Base-by-base conservation (phyloP, 306 rosid species). In the Casuarina equisetifolia region DNA sequence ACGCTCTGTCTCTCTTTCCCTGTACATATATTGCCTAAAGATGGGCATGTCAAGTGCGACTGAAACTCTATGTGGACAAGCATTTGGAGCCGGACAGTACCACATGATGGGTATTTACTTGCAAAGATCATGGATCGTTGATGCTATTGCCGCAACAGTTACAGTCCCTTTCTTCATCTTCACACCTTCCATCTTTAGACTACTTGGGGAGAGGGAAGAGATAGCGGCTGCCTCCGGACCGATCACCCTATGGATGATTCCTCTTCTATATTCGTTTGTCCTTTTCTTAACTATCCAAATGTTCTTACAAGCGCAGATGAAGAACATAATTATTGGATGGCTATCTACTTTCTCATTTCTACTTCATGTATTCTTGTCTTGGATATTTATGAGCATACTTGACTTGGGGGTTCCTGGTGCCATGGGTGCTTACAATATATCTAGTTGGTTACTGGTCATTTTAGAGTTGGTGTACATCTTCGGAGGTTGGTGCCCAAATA, bases 21-120 rank as follows among this genome's bases (percentile, higher is more conserved):
- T 45, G 49, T 3, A 1, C 46, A 39, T 10, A 1, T 78, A 0
- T 20, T 50, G 0, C 32, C 35, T 69, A 9, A 61, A 79, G 92
- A 59, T 84, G 57, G 92, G 90, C 43, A 89, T 89, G 92, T 84
- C 90, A 2, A 89, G 82, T 72, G 92, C 92, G 0, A 74, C 88
- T 48, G 71, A 87, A 44, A 89, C 92, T 19, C 84, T 89, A 1
- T 89, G 90, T 68, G 92, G 92, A 43, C 89, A 89, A 79, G 92
- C 92, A 17, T 86, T 70, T 13, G 92, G 92, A 16, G 92, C 92
- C 53, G 69, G 70, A 42, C 87, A 85, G 74, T 76, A 84, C 74
- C 74, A 79, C 63, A 86, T 89, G 90, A 84, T 89, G 89, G 92
- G 92, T 39, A 84, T 89, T 20, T 86, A 89, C 70, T 84, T 89